Evolutionary conservation across 345 rosid genomes (phyloP), one percentile per base, ranked within the genome.

Genomic region (Pistacia vera): DNA sequence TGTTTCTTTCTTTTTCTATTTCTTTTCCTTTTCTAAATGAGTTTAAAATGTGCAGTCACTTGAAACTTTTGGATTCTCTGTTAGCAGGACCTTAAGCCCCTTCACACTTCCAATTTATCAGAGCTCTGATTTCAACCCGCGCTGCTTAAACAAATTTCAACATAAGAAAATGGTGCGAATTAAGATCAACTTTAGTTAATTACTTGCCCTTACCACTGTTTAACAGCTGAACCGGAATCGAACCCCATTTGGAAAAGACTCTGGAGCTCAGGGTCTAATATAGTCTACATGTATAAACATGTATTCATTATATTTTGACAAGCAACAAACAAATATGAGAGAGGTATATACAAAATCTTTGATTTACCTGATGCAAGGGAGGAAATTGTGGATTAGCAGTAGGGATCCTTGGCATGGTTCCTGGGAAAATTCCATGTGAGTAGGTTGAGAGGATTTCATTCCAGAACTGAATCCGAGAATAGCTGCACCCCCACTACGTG

Each of bases 171-270:
- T 63, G 16, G 17, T 17, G 11, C 55, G 44, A 41, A 25, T 51
- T 11, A 33, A 28, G 13, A 28, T 75, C 12, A 49, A 66, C 63
- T 38, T 17, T 41, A 30, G 46, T 41, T 9, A 38, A 51, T 71
- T 71, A 25, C 22, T 72, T 49, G 77, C 35, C 62, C 36, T 82
- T 87, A 87, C 95, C 92, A 76, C 78, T 73, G 76, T 88, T 88
- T 84, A 18, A 85, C 78, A 46, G 89, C 88, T 33, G 97, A 85
- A 80, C 79, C 84, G 73, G 96, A 83, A 76, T 91, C 87, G 14
- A 82, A 88, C 36, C 94, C 97, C 96, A 92, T 89, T 73, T 90
- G 93, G 80, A 85, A 88, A 69, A 92, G 88, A 82, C 73, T 88
- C 63, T 90, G 98, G 63, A 92, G 84, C 73, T 93, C 97, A 71